These are phyloP conservation scores for Trichoderma orchidacearum DNA, from an alignment of 495 filamentous ascomycete genomes.

Conservation along the genomic window DNA sequence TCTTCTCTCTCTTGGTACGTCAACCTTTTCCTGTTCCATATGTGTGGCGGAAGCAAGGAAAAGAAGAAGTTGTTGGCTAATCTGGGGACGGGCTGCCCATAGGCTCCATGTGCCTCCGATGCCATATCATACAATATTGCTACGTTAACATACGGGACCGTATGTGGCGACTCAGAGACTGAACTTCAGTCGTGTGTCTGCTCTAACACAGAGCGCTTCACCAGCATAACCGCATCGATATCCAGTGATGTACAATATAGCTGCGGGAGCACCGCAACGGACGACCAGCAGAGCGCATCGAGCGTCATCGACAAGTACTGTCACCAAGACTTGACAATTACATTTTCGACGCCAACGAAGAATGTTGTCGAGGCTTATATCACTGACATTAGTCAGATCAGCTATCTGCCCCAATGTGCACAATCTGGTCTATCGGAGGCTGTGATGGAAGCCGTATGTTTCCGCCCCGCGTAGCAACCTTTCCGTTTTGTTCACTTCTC, in stretches of 20 bases:
- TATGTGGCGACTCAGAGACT: slow-evolving; percentile 24
- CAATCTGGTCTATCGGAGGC: slow-evolving; percentile 20
- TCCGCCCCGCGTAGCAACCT: not conserved
- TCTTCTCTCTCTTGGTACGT: slow-evolving; percentile 27
- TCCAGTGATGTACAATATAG: slow-evolving; percentile 21
- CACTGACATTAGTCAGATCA: slow-evolving; percentile 29
- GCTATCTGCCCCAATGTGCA: slow-evolving; percentile 31
- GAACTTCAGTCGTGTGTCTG: slow-evolving; percentile 34
- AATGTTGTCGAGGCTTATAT: slow-evolving; percentile 26
- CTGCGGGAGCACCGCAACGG: slow-evolving; percentile 28
- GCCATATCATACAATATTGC: slow-evolving; percentile 28
- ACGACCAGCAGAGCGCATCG: slow-evolving; percentile 27
- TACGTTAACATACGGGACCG: slow-evolving; percentile 16
- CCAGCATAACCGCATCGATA: slow-evolving; percentile 20
- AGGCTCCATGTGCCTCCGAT: slow-evolving; percentile 32
- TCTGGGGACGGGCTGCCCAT: no score
- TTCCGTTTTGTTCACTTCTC: not conserved
- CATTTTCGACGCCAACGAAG: slow-evolving; percentile 20
- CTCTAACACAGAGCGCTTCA: slow-evolving; percentile 32
- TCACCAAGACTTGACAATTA: slow-evolving; percentile 18
- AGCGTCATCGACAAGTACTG: slow-evolving; percentile 33
- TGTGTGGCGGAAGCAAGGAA: not conserved
- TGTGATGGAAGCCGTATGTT: slow-evolving; percentile 17
- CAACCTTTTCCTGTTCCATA: not conserved
- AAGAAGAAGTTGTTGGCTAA: no score